Evolutionary conservation across 345 rosid species (phyloP).

Genomic region (Populus davidiana): DNA sequence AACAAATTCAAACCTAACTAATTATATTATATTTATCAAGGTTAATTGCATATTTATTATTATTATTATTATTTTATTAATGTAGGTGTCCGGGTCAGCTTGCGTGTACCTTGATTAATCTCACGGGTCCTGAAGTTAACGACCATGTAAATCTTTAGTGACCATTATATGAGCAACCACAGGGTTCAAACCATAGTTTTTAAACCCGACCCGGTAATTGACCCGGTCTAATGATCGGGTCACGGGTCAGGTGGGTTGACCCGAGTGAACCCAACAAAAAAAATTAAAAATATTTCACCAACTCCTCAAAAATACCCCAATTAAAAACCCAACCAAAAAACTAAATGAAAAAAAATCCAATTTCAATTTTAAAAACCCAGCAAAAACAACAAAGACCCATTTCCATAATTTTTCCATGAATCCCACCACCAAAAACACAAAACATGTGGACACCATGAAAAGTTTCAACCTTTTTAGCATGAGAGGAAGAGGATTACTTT

Average conservation of each 20-base stretch:
- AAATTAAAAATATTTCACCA: not conserved
- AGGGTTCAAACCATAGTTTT: too few relatives aligned
- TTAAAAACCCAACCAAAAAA: not conserved
- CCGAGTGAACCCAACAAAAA: not conserved
- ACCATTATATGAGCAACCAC: too few relatives aligned
- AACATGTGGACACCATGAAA: not conserved
- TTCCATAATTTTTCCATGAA: not conserved
- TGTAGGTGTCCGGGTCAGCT: fast-evolving
- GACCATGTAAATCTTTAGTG: fast-evolving
- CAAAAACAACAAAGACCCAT: not conserved
- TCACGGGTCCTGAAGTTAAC: too few relatives aligned
- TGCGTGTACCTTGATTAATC: too few relatives aligned
- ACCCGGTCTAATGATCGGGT: too few relatives aligned
- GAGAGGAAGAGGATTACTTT: slow-evolving; percentile 56
- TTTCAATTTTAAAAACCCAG: not conserved
- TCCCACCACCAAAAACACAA: not conserved
- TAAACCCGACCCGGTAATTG: too few relatives aligned
- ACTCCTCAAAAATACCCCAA: not conserved
- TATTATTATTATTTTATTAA: too few relatives aligned
- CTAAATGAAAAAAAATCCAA: not conserved
- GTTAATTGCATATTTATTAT: too few relatives aligned
- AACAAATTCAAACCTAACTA: too few relatives aligned
- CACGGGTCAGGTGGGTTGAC: too few relatives aligned
- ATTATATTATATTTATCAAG: fast-evolving
- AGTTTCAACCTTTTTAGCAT: slow-evolving; percentile 68